Evolutionary conservation across 768 basidiomycete genomes (phyloP).

Genomic region (Lentinula edodes): DNA sequence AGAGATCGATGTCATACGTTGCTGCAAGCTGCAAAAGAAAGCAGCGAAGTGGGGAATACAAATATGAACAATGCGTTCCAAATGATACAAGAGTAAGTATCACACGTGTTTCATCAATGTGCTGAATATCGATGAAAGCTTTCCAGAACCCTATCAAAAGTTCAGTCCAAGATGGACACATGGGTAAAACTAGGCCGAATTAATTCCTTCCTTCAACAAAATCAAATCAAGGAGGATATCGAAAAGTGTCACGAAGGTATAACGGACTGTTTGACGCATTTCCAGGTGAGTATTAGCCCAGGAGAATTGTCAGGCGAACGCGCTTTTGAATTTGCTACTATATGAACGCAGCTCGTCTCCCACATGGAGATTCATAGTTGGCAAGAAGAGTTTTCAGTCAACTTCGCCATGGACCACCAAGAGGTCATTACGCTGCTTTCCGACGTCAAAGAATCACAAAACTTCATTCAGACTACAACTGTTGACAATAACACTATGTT

Average conservation of each 20-base stretch:
- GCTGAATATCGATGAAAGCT: background rate
- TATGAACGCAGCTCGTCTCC: constrained; percentile 32
- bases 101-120: background rate
- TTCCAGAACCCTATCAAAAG: constrained; percentile 23
- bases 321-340: background rate
- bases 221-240: constrained; percentile 38
- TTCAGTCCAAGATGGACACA: constrained; percentile 34
- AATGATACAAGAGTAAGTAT: background rate
- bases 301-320: background rate
- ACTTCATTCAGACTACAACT: constrained; percentile 25
- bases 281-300: constrained; percentile 30
- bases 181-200: constrained; percentile 36
- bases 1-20: constrained; percentile 41
- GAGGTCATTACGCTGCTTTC: constrained; percentile 39
- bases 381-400: constrained; percentile 38
- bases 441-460: constrained; percentile 36
- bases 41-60: constrained; percentile 18
- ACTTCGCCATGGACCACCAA: constrained; percentile 33
- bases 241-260: constrained; percentile 38
- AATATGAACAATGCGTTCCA: constrained; percentile 23
- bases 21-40: constrained; percentile 31
- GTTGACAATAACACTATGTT: constrained; percentile 29
- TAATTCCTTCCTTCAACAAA: constrained; percentile 41
- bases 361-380: constrained; percentile 41
- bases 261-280: constrained; percentile 38